Evolutionary conservation across 2,329 filamentous ascomycete species (phyloP), one percentile per base, ranked within the genome.

Genomic region (Pleomassaria siparia): DNA sequence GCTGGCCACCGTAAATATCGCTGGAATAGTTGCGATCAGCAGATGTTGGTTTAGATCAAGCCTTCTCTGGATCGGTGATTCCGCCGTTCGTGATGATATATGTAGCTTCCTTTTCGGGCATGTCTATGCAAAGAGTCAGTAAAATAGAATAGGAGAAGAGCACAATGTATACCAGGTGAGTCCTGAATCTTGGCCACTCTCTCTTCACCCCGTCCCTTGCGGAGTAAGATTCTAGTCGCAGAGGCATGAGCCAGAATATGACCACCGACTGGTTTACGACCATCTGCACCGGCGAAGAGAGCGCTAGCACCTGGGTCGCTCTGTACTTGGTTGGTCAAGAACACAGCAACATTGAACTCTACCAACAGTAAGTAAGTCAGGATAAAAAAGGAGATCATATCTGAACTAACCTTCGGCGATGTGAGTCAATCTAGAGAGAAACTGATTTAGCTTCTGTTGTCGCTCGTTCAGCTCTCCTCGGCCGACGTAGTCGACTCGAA

Each of bases 11-110:
- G 18, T 26, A 6, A n/a, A 6, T 12, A 43, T 43, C 15, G 25
- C 8, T 10, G 35, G 29, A 36, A 16, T 6, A 18, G 18, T 11
- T 22, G 3, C 35, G 9, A 3, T 37, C 20, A 22, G 20, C 13
- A 24, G 9, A 24, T 46, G 5, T 10, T 18, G 12, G 13, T 18
- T 5, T 24, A n/a, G n/a, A 29, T 66, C 37, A 85, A 26, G 75
- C 73, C 66, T 85, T 85, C 56, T 86, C 84, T 1, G 83, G 80
- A 62, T 87, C 84, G 48, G 80, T 84, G 68, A 87, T 86, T 26
- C 84, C 84, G 25, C 84, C 85, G 51, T 80, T 84, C 22, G 83
- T 87, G 57, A 88, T 88, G 54, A 87, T 77, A 66, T 88, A 88
- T 2, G 81, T 87, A 21, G 85, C 84, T 67, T 88, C 84, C 40